Conservation (phyloP, 2,329 filamentous ascomycete genomes). For the Grosmannia clavigera region DNA sequence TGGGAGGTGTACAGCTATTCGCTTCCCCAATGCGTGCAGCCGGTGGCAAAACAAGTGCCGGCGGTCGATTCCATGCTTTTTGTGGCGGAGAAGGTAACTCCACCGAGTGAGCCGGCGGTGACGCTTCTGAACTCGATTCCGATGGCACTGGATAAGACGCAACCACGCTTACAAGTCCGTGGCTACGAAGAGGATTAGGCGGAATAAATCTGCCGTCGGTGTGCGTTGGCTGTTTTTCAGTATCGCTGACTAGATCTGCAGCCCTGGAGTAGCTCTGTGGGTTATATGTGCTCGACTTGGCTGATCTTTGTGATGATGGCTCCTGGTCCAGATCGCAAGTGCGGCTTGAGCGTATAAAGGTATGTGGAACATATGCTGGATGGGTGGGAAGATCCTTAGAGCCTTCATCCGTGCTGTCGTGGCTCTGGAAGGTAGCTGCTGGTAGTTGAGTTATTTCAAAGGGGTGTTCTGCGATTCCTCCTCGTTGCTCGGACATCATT, state of each 20-base stretch:
- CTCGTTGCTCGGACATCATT: no score
- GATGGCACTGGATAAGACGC: no score
- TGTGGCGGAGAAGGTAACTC: background rate
- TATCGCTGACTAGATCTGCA: constrained; percentile 9
- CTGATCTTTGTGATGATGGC: background rate
- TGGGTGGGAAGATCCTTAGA: constrained; percentile 30
- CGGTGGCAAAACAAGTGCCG: background rate
- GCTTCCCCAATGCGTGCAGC: background rate
- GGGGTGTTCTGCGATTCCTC: no score
- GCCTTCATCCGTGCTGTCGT: background rate
- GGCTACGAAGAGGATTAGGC: background rate
- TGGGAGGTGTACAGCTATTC: background rate
- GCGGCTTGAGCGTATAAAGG: constrained; percentile 4
- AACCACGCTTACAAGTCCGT: no score
- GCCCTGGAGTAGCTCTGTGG: constrained; percentile 24
- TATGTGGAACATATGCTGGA: constrained; percentile 32
- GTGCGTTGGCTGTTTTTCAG: background rate
- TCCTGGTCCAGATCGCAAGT: background rate
- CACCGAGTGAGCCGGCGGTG: background rate
- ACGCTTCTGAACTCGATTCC: no score
- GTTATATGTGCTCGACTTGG: constrained; percentile 10
- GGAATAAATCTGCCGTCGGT: background rate
- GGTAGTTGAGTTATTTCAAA: background rate
- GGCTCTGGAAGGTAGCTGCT: background rate
- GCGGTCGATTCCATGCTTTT: background rate